Conservation (phyloP, 148 eudicot species). For the Polygonum aviculare region DNA sequence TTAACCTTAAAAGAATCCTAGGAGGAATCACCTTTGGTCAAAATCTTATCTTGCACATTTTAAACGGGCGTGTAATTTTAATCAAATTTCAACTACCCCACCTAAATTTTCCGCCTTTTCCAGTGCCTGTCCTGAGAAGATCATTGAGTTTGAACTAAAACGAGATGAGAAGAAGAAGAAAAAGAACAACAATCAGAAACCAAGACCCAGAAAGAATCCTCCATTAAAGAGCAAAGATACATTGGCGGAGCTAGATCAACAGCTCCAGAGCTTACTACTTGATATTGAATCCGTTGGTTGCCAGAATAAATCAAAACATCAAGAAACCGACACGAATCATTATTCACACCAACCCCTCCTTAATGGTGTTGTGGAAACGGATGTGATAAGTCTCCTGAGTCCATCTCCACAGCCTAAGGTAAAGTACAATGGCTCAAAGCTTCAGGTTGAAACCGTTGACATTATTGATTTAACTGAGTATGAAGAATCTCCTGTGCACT, state of each 20-base stretch:
- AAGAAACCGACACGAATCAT: background rate
- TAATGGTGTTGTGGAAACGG: slow-evolving; percentile 10
- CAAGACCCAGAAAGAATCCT: slow-evolving; percentile 33
- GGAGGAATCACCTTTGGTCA: too few species aligned
- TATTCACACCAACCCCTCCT: background rate
- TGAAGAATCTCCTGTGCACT: slow-evolving; percentile 58
- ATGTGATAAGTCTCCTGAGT: slow-evolving; percentile 60
- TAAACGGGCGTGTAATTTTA: background rate
- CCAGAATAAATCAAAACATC: background rate
- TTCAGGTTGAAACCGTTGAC: slow-evolving; percentile 23
- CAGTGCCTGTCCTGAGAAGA: slow-evolving; percentile 94
- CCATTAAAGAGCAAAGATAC: slow-evolving; percentile 22
- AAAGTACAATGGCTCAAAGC: slow-evolving; percentile 25
- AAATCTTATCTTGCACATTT: too few species aligned
- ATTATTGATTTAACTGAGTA: slow-evolving; percentile 67
- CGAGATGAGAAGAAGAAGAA: slow-evolving; percentile 54
- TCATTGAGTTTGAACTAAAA: slow-evolving; percentile 53
- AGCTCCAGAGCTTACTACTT: slow-evolving; percentile 50
- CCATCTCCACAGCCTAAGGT: slow-evolving; percentile 38
- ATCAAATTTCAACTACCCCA: background rate
- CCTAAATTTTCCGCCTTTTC: background rate
- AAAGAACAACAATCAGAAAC: slow-evolving; percentile 24
- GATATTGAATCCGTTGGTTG: slow-evolving; percentile 30
- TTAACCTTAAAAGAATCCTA: too few species aligned
- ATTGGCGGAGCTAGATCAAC: slow-evolving; percentile 35